Evolutionary conservation across 768 basidiomycete species (phyloP).

Genomic region (Chalciporus pseudorubinellus): DNA sequence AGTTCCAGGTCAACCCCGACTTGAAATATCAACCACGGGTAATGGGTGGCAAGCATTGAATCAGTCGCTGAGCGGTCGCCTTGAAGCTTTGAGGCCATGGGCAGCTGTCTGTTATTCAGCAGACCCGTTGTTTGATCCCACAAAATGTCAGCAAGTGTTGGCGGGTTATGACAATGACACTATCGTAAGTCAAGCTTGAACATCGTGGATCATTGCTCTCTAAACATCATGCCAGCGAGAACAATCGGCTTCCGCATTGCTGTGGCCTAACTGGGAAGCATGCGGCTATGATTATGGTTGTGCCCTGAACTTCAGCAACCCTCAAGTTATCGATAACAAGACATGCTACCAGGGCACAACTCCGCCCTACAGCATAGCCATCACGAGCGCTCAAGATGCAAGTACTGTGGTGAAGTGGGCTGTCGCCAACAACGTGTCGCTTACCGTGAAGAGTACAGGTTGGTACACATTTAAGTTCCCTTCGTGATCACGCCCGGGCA

Average conservation of each 20-base stretch:
- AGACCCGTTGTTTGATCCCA: conserved; percentile 3
- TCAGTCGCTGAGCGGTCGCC: background rate
- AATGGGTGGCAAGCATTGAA: conserved; percentile 4
- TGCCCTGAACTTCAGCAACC: conserved; percentile 1
- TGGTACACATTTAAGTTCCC: background rate
- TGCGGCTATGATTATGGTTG: conserved; percentile 9
- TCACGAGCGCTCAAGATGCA: conserved; percentile 3
- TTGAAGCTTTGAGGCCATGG: conserved; percentile 5
- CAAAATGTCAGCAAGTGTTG: conserved; percentile 4
- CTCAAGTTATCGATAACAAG: background rate
- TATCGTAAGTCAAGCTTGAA: background rate
- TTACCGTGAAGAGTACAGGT: conserved; percentile 10
- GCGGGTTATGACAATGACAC: conserved; percentile 4
- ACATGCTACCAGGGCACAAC: conserved; percentile 4
- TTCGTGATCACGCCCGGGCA: background rate
- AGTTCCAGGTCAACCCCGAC: background rate
- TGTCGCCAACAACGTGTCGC: background rate
- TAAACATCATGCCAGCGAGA: no score
- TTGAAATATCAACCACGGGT: background rate
- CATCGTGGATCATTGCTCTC: no score
- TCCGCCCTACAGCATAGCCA: conserved; percentile 5
- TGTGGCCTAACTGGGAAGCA: conserved; percentile 11
- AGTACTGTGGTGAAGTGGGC: conserved; percentile 7
- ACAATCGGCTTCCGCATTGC: background rate
- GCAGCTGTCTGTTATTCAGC: conserved; percentile 7